phyloP scores from a whole-genome alignment of 148 eudicot species.

The Dianthus caryophyllus region DNA sequence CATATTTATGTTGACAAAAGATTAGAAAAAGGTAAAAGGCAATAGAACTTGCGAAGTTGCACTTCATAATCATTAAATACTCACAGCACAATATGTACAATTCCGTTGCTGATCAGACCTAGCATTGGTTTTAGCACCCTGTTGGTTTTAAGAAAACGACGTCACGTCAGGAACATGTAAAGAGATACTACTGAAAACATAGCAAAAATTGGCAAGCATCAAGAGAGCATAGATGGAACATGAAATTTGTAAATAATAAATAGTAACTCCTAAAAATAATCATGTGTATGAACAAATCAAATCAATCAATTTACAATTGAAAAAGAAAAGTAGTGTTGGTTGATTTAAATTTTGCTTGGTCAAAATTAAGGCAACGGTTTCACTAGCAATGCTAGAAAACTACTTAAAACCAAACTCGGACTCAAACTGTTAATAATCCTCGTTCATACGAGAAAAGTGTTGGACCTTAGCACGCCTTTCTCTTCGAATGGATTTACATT shows the following conservation, averaged over 20 bases:
- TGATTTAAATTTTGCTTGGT: too few relatives aligned
- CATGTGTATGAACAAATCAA: too few relatives aligned
- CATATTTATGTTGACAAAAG: neutral
- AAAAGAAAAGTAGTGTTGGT: too few relatives aligned
- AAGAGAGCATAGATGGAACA: neutral
- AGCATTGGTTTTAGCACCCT: constrained; percentile 41
- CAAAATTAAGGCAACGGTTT: neutral
- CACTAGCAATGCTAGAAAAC: neutral
- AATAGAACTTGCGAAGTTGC: neutral
- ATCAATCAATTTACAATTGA: too few relatives aligned
- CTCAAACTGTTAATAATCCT: neutral
- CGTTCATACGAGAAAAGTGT: constrained; percentile 21
- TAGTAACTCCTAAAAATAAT: too few relatives aligned
- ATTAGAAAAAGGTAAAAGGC: constrained; percentile 27
- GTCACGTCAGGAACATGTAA: neutral
- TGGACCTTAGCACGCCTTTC: constrained; percentile 60
- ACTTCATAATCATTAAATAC: constrained; percentile 24
- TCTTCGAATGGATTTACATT: constrained; percentile 61
- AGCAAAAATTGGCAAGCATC: neutral
- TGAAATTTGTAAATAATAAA: too few relatives aligned
- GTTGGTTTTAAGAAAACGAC: constrained; percentile 23
- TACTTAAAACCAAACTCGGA: neutral
- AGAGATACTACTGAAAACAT: constrained; percentile 1
- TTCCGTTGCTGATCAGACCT: constrained; percentile 26
- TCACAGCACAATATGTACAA: constrained; percentile 79